These are phyloP conservation scores for Rhododendron ferrugineum DNA, from an alignment of 148 eudicot genomes.

Conservation along the genomic window DNA sequence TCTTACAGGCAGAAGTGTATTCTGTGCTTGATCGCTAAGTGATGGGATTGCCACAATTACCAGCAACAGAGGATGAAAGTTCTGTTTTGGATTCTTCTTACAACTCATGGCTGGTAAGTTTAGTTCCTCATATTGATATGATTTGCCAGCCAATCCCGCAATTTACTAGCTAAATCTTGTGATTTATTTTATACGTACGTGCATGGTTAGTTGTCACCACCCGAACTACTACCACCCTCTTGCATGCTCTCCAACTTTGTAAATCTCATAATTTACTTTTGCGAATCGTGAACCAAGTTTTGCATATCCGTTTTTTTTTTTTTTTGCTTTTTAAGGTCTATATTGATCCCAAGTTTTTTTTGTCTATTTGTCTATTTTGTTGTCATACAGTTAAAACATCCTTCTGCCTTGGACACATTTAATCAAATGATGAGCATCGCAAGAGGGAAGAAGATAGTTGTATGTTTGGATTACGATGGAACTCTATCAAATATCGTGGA, in stretches of 20 bases:
- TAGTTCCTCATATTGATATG: background rate
- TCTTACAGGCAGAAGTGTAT: constrained; percentile 4
- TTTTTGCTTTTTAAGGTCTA: background rate
- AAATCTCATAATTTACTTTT: background rate
- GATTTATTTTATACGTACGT: no score
- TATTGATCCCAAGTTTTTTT: background rate
- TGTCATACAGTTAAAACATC: constrained; percentile 34
- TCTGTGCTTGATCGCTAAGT: background rate
- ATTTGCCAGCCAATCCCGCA: background rate
- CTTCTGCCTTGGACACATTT: constrained; percentile 40
- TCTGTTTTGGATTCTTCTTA: constrained; percentile 4
- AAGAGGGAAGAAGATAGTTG: constrained; percentile 32
- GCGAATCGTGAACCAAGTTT: background rate
- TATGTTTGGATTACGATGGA: constrained; percentile 53
- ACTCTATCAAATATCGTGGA: constrained; percentile 50
- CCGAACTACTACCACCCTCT: background rate
- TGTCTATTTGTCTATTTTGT: background rate
- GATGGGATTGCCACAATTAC: constrained; percentile 23
- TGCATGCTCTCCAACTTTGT: background rate
- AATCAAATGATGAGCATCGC: constrained; percentile 33
- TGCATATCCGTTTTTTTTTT: background rate
- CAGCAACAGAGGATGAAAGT: constrained; percentile 10
- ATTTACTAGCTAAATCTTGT: no score
- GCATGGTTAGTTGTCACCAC: background rate
- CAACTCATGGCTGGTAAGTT: constrained; percentile 20